A percentile compares a stretch with the other conserved stretches of the same genome.
Evolutionary conservation across 257 asterid genomes (phyloP).

Genomic region (Thymus quinquecostatus): DNA sequence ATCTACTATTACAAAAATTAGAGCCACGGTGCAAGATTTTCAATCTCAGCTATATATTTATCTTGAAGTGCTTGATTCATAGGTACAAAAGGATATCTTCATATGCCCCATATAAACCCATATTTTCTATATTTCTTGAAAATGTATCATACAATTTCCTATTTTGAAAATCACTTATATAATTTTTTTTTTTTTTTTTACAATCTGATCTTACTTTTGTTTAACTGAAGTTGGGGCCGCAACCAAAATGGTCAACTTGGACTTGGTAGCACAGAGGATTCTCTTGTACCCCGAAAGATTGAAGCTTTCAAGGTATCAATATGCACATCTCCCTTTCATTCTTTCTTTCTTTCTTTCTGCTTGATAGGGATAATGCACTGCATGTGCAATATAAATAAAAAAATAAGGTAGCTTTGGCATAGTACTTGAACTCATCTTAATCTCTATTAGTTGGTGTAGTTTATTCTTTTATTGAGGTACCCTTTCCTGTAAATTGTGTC

Average conservation of each 20-base stretch:
- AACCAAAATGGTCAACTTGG: slow-evolving; percentile 99
- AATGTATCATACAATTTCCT: not conserved
- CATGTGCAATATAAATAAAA: not conserved
- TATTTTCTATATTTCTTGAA: not conserved
- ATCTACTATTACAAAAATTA: not conserved
- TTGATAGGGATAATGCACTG: not conserved
- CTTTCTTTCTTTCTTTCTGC: not conserved
- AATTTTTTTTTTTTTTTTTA: not conserved
- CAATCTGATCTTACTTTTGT: slow-evolving; percentile 30
- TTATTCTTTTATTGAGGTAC: not conserved
- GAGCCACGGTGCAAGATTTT: not conserved
- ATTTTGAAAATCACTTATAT: not conserved
- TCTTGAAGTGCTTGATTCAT: not conserved
- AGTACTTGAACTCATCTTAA: not conserved
- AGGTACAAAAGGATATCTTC: not conserved
- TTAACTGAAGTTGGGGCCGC: slow-evolving; percentile 87
- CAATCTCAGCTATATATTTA: not conserved
- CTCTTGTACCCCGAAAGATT: slow-evolving; percentile 81
- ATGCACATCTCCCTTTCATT: not conserved
- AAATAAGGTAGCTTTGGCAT: not conserved
- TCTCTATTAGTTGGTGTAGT: not conserved
- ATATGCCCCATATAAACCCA: not conserved
- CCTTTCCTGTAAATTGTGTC: not conserved
- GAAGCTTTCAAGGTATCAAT: slow-evolving; percentile 80
- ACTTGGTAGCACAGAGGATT: slow-evolving; percentile 90